A percentile compares a stretch with the other conserved stretches of the same genome.
phyloP scores from a whole-genome alignment of 2,329 filamentous ascomycete genomes.

The Aspergillus sp. region DNA sequence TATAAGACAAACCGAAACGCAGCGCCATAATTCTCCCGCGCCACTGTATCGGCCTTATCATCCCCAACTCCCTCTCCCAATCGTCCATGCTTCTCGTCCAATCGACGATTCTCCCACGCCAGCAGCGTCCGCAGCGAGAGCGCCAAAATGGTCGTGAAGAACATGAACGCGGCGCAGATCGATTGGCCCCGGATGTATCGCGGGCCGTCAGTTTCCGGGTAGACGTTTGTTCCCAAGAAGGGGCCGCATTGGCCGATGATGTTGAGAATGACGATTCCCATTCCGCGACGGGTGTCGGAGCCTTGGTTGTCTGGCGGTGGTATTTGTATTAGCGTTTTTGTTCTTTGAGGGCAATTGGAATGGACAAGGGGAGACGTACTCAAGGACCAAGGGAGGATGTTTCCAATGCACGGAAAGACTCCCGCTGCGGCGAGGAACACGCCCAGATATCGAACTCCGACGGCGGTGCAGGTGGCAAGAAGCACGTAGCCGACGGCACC shows the following conservation, averaged over 20 bases:
- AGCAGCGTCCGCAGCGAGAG: constrained; percentile 55
- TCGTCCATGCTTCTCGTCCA: constrained; percentile 52
- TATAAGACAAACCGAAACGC: constrained; percentile 39
- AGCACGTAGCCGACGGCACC: constrained; percentile 65
- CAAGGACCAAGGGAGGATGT: constrained; percentile 69
- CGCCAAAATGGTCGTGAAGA: constrained; percentile 59
- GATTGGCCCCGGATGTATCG: constrained; percentile 56
- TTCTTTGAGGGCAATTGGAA: too few species aligned
- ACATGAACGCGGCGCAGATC: constrained; percentile 62
- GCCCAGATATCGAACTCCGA: constrained; percentile 52
- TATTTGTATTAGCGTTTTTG: not conserved
- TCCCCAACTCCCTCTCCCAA: constrained; percentile 14
- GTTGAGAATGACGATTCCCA: constrained; percentile 66
- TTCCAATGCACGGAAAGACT: constrained; percentile 67
- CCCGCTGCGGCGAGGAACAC: constrained; percentile 59
- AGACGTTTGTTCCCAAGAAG: constrained; percentile 63
- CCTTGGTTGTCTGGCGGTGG: constrained; percentile 61
- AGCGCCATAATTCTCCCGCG: constrained; percentile 42
- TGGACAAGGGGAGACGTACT: constrained; percentile 31
- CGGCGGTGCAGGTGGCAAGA: constrained; percentile 56
- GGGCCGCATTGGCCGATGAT: constrained; percentile 66
- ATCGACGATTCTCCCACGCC: constrained; percentile 59
- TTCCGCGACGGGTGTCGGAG: constrained; percentile 65
- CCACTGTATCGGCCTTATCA: constrained; percentile 19
- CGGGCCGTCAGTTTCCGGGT: constrained; percentile 52